Evolutionary conservation across 2,329 filamentous ascomycete species (phyloP).

Genomic region (Aspergillus nomiae): DNA sequence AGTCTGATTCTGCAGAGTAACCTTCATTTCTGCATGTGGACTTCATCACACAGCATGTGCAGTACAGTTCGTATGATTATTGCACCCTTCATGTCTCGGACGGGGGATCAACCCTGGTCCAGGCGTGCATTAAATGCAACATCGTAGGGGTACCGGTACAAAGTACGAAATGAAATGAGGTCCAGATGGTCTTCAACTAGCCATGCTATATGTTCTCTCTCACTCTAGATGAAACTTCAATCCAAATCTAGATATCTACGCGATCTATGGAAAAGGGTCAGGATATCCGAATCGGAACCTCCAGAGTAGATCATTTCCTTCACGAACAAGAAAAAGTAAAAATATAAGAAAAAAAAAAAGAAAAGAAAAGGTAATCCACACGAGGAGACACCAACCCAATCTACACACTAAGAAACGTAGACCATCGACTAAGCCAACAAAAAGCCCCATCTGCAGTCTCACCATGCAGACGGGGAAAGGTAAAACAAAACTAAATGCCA

Average conservation of each 20-base stretch:
- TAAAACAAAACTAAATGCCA: background rate
- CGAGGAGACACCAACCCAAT: background rate
- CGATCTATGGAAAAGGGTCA: background rate
- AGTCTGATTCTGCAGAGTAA: conserved; percentile 1
- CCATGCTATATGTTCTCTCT: background rate
- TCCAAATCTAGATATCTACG: background rate
- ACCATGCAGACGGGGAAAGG: background rate
- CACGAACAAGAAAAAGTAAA: no score
- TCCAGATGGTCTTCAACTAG: background rate
- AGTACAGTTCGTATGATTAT: background rate
- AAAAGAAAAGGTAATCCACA: background rate
- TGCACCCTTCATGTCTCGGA: background rate
- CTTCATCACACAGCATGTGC: background rate
- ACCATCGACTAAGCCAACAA: background rate
- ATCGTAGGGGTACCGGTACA: background rate
- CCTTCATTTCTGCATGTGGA: background rate
- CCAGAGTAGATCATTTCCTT: background rate
- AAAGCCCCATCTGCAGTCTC: background rate
- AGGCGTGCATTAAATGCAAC: background rate
- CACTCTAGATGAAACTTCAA: background rate
- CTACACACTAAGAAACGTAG: background rate
- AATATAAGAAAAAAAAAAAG: background rate
- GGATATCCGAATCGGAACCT: background rate
- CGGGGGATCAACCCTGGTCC: background rate
- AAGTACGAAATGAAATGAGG: background rate